Evolutionary conservation across 2,329 filamentous ascomycete species (phyloP).

Genomic region (Atkinsonella texensis): DNA sequence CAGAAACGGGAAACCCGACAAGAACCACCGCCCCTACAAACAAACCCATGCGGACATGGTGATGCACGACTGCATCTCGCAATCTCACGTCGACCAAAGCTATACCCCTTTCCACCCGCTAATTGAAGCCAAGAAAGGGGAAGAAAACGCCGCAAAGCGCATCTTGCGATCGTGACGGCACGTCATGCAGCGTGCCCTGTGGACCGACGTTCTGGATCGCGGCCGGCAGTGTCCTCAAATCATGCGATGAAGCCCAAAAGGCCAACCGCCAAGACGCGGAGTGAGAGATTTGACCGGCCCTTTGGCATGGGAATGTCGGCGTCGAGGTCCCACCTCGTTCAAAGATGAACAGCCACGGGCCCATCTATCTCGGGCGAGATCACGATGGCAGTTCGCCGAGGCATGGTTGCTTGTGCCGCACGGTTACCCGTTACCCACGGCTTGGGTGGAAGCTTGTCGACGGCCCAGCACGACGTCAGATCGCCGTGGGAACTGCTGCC

Average conservation of each 20-base stretch:
- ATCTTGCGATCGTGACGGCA: neutral
- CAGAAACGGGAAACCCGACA: no score
- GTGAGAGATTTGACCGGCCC: neutral
- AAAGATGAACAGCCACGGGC: no score
- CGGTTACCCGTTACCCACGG: slow-evolving; percentile 1
- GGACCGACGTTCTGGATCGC: neutral
- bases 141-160: neutral
- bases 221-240: neutral
- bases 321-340: neutral
- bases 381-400: slow-evolving; percentile 1
- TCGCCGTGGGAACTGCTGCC: neutral
- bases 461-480: slow-evolving; percentile 7
- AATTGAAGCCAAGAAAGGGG: no score
- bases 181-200: neutral
- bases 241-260: neutral
- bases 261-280: neutral
- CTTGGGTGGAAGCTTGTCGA: slow-evolving; percentile 9
- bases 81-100: no score
- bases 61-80: no score
- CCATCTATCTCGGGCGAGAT: neutral
- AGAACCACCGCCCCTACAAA: no score
- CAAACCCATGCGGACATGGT: no score
- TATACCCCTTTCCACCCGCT: no score
- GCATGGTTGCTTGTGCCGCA: neutral
- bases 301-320: neutral